These are phyloP conservation scores for Crithidia thermophila DNA, from an alignment of 208 protist genomes.

Conservation along the genomic window DNA sequence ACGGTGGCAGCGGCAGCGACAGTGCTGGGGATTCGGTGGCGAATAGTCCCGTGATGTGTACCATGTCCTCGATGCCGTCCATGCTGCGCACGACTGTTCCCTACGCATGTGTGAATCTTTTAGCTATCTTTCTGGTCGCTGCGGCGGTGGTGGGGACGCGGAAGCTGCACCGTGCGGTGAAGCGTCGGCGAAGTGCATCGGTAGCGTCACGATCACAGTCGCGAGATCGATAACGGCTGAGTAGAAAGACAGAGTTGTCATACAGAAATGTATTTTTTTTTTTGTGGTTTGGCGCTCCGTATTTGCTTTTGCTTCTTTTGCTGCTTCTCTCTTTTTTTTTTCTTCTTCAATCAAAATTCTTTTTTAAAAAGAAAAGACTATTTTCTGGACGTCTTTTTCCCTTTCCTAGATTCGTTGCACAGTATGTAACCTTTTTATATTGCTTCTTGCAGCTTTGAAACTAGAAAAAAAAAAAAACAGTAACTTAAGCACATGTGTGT, in stretches of 20 bases:
- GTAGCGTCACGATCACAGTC: too few species aligned
- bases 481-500: too few species aligned
- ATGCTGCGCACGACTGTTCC: not conserved
- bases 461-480: too few species aligned
- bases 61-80: not conserved
- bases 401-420: not conserved
- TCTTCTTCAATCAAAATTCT: not conserved
- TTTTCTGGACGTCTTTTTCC: not conserved
- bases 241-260: too few species aligned
- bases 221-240: too few species aligned
- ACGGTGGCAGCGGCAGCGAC: too few species aligned
- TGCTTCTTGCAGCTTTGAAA: too few species aligned
- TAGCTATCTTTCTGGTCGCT: not conserved
- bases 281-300: not conserved
- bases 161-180: not conserved
- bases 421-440: too few species aligned
- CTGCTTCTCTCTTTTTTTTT: slow-evolving; percentile 15
- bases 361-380: slow-evolving; percentile 9
- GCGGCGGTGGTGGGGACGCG: not conserved
- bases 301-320: not conserved
- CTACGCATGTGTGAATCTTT: not conserved
- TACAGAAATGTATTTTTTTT: too few species aligned
- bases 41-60: not conserved
- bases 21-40: too few species aligned
- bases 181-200: not conserved